phyloP scores from a whole-genome alignment of 108 stramenopile species.

The Skeletonema menzelii region DNA sequence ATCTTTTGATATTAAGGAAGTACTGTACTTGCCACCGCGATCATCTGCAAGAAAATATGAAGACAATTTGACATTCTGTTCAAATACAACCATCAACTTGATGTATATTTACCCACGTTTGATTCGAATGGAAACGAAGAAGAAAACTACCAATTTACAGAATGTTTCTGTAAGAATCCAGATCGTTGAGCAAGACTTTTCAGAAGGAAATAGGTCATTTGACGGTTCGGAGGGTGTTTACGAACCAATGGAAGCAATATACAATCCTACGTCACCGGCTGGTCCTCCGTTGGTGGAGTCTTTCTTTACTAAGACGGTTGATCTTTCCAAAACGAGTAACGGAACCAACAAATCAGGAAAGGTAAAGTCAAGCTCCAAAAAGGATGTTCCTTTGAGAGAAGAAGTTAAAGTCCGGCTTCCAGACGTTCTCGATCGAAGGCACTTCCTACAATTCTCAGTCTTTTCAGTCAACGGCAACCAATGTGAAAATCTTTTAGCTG shows the following conservation, averaged over 20 bases:
- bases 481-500: constrained; percentile 46
- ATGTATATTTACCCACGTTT: constrained; percentile 79
- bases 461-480: constrained; percentile 48
- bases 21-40: constrained; percentile 71
- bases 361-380: neutral
- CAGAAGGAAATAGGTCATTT: constrained; percentile 35
- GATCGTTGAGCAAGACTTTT: constrained; percentile 45
- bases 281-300: constrained; percentile 62
- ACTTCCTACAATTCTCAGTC: constrained; percentile 67
- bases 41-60: constrained; percentile 50
- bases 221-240: constrained; percentile 39
- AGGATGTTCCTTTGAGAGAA: constrained; percentile 61
- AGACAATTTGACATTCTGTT: constrained; percentile 45
- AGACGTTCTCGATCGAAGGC: constrained; percentile 70
- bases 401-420: constrained; percentile 85
- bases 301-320: constrained; percentile 53
- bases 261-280: constrained; percentile 71
- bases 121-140: constrained; percentile 17
- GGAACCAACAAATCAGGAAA: neutral
- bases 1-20: constrained; percentile 75
- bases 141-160: constrained; percentile 1
- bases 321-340: constrained; percentile 14
- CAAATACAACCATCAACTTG: constrained; percentile 61
- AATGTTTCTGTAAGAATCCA: constrained; percentile 58
- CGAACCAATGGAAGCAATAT: constrained; percentile 47